These are phyloP conservation scores for Asterella californica DNA, from an alignment of 225 moss, liverwort and hornwort genomes.

Conservation along the genomic window DNA sequence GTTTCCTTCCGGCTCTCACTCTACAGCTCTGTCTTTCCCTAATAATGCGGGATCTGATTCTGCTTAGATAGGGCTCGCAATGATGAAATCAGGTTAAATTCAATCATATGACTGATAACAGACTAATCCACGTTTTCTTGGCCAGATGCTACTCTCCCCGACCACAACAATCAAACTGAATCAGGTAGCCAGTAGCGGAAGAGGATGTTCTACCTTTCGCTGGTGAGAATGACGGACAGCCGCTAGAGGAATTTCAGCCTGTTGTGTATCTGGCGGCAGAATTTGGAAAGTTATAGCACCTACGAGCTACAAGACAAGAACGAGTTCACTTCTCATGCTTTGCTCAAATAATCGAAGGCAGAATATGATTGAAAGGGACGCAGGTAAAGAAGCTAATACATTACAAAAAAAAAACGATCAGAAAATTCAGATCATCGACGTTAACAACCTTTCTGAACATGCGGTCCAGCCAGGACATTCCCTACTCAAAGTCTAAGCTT, in stretches of 20 bases:
- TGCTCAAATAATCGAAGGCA: neutral
- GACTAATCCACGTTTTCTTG: neutral
- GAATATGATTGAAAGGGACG: neutral
- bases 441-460: neutral
- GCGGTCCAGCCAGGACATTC: neutral
- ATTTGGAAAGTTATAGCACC: constrained; percentile 81
- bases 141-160: neutral
- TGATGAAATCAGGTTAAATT: too few relatives aligned
- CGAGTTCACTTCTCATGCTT: neutral
- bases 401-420: too few relatives aligned
- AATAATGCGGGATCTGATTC: too few relatives aligned
- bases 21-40: too few relatives aligned
- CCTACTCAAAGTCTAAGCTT: neutral
- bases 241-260: constrained; percentile 74
- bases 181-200: neutral
- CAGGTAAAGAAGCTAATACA: neutral
- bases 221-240: constrained; percentile 63
- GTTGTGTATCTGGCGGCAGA: constrained; percentile 73
- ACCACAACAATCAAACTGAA: neutral
- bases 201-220: constrained; percentile 48
- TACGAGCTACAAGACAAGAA: constrained; percentile 39
- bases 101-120: neutral
- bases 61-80: too few relatives aligned
- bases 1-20: neutral
- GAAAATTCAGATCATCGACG: neutral